Evolutionary conservation across 805 yeast genomes (phyloP), one percentile per base, ranked within the genome.

Genomic region (Jamesozyma lodderae): DNA sequence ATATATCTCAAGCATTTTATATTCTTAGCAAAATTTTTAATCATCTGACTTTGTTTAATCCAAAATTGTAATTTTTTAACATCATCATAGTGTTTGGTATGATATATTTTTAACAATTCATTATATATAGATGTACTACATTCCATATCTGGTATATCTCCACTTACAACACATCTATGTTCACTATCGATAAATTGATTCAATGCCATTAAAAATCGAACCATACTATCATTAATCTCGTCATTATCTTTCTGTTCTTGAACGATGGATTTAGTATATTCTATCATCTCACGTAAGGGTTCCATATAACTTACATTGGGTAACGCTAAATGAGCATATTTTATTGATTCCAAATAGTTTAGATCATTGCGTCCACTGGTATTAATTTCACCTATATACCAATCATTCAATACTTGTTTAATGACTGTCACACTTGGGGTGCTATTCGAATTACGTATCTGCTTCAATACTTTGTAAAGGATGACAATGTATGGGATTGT

Each of bases 111-210:
- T 53, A 78, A 81, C 26, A 90, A 59, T 7, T 51, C 56, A 2
- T 80, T 65, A 55, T 82, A 90, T 39, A 66, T 66, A 7, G 60
- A 57, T 0, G 95, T 79, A 43, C 77, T 75, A 0, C 95, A 74
- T 16, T 83, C 81, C 96, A 90, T 90, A 55, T 88, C 97, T 0
- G 95, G 95, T 5, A 88, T 53, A 14, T 33, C 23, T 11, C 30
- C 26, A 15, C 34, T 38, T 4, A 16, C 9, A n/a, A 33, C 17
- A n/a, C n/a, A n/a, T n/a, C n/a, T n/a, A n/a, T n/a, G n/a, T n/a
- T n/a, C n/a, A n/a, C n/a, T n/a, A n/a, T n/a, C n/a, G 26, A 43
- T 8, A 20, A 35, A 47, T 4, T 2, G 14, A 8, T 27, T 18
- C 24, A 50, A 28, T 5, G 46, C 28, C 2, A 13, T 20, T 8